Conservation (phyloP, 192 early-diverging fungal species). For the Endogone sp. region DNA sequence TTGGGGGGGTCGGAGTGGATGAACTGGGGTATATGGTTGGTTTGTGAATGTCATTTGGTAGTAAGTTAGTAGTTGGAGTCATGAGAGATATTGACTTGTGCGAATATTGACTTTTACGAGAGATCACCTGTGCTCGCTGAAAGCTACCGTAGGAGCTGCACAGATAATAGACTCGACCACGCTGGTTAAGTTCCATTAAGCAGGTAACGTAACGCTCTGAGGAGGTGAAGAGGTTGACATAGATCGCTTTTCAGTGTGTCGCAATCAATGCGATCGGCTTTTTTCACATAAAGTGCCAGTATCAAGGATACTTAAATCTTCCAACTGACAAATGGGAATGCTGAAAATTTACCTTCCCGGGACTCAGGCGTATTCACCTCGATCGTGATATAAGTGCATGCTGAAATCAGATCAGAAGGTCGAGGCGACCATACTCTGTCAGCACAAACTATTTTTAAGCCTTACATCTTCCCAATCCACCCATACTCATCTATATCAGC, state of each 20-base stretch:
- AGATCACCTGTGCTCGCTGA: not conserved
- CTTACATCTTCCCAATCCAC: no score
- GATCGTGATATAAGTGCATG: not conserved
- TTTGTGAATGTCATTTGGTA: not conserved
- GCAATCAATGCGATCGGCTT: no score
- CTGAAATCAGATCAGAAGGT: not conserved
- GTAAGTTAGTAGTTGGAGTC: no score
- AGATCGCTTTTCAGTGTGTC: no score
- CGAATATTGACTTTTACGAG: no score
- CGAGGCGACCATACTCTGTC: not conserved
- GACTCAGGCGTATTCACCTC: not conserved
- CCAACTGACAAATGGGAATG: no score
- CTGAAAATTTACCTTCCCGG: not conserved
- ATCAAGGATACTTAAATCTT: no score
- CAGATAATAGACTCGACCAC: not conserved
- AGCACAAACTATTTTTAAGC: no score
- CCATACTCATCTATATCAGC: not conserved
- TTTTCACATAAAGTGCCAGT: no score
- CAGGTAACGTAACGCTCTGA: not conserved
- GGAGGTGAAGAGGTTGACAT: no score
- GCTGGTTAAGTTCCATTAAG: not conserved
- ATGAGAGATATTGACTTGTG: no score
- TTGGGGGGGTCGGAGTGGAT: not conserved
- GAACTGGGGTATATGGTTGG: not conserved
- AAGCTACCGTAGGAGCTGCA: not conserved